Evolutionary conservation across 2,329 filamentous ascomycete species (phyloP).

Genomic region (Monilinia polystroma): DNA sequence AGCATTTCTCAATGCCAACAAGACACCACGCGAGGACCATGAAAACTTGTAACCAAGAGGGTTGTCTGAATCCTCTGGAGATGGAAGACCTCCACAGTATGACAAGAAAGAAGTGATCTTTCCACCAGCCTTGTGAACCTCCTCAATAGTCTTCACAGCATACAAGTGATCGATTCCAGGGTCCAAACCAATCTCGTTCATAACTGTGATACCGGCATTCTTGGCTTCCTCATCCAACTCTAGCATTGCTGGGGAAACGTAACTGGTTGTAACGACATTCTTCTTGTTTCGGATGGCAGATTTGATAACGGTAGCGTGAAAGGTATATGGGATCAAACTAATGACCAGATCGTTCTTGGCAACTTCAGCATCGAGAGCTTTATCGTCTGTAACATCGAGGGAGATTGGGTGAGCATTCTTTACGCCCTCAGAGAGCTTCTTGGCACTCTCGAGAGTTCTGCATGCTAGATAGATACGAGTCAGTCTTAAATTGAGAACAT

Average conservation of each 20-base stretch:
- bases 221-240: slow-evolving; percentile 82
- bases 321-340: slow-evolving; percentile 86
- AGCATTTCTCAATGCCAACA: slow-evolving; percentile 83
- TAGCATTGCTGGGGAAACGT: slow-evolving; percentile 88
- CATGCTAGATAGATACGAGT: slow-evolving; percentile 3
- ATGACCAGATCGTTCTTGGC: slow-evolving; percentile 78
- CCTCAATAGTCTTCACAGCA: slow-evolving; percentile 82
- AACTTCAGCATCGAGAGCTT: slow-evolving; percentile 77
- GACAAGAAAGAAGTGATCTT: slow-evolving; percentile 70
- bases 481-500: neutral
- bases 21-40: slow-evolving; percentile 64
- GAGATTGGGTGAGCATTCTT: slow-evolving; percentile 52
- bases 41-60: slow-evolving; percentile 93
- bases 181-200: slow-evolving; percentile 88
- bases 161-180: slow-evolving; percentile 71
- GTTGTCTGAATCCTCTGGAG: slow-evolving; percentile 76
- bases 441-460: slow-evolving; percentile 63
- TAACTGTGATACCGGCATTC: slow-evolving; percentile 90
- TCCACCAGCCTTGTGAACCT: slow-evolving; percentile 83
- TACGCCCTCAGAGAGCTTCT: slow-evolving; percentile 72
- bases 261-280: slow-evolving; percentile 92
- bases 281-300: slow-evolving; percentile 91
- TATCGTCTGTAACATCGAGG: slow-evolving; percentile 76
- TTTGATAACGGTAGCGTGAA: slow-evolving; percentile 88
- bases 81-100: slow-evolving; percentile 79